phyloP scores from a whole-genome alignment of 331 rosid species.

The Ulmus americana region DNA sequence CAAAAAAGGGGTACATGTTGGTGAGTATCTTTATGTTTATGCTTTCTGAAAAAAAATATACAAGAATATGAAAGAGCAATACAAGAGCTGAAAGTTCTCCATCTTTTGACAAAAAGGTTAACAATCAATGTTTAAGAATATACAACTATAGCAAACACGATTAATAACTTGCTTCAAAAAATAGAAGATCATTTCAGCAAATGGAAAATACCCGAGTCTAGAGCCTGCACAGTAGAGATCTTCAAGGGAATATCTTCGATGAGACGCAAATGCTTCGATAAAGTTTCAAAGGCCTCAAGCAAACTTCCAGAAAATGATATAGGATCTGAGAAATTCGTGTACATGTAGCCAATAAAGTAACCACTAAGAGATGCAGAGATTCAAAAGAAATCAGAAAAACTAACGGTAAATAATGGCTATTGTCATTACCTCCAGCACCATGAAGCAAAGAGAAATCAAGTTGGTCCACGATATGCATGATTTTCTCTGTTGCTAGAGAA shows the following conservation, averaged over 20 bases:
- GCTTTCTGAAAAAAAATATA: constrained; percentile 1
- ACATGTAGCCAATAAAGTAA: constrained; percentile 16
- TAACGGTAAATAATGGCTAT: background rate
- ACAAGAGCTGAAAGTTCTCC: background rate
- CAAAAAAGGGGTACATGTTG: background rate
- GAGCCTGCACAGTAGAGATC: constrained; percentile 81
- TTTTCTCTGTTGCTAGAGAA: constrained; percentile 54
- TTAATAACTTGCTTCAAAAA: background rate
- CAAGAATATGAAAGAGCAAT: background rate
- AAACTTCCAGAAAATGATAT: constrained; percentile 60
- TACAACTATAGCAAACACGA: background rate
- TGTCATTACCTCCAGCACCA: constrained; percentile 56
- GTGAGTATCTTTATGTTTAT: background rate
- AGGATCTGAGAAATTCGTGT: constrained; percentile 46
- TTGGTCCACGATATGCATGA: constrained; percentile 66
- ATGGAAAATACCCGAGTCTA: constrained; percentile 62
- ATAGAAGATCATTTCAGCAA: background rate
- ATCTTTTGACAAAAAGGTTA: background rate
- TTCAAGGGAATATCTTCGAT: constrained; percentile 76
- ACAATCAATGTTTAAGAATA: background rate
- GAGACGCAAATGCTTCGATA: constrained; percentile 70
- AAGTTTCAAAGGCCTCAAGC: constrained; percentile 59
- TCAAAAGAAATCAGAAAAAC: constrained; percentile 7
- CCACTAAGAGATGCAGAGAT: constrained; percentile 2
- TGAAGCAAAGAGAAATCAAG: constrained; percentile 85